Base-by-base conservation (phyloP, 2,329 filamentous ascomycete species). In the Neofusicoccum umdonicola region DNA sequence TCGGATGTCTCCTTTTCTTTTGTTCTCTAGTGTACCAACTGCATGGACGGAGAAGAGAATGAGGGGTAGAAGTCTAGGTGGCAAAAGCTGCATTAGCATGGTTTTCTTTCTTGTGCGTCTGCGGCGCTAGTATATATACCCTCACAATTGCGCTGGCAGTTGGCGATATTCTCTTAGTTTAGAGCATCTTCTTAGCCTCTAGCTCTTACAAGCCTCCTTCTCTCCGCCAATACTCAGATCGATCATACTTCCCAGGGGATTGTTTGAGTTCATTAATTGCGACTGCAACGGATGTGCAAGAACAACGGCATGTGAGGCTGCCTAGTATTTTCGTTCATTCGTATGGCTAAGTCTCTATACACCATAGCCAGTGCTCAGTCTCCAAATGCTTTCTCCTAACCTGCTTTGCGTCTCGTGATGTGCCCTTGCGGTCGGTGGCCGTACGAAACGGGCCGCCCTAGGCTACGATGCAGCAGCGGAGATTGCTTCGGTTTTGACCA, bases 101-200 rank as follows among this genome's bases (percentile, higher is more conserved):
- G 47, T 35, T 19, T 35, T 60, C 27, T 22, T 45, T 45, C 27
- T 51, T 35, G 27, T 60, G 42, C 17, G 31, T 31, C 34, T 11
- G 17, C 27, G 56, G 56, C 31, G 56, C 56, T 47, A n/a, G 44
- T 37, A 60, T 60, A 60, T 31, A 58, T 60, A 60, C 42, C 44
- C 56, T 19, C 54, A 45, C 54, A 15, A 15, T 39, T 48, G 56
- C 56, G 56, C 42, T 42, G 6, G 56, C 27, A 60, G 27, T 27
- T 45, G 42, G 31, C 31, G 31, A 47, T 60, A n/a, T 60, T 60
- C 8, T 47, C 56, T 47, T 60, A 60, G 31, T 11, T 15, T 6
- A 13, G 45, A 60, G 27, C 56, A 47, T 47, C 2, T 37, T 60
- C 13, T 42, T 27, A 60, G 15, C 42, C 42, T 45, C 17, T 60